phyloP scores from a whole-genome alignment of 805 yeast species.

The Candida boidinii region DNA sequence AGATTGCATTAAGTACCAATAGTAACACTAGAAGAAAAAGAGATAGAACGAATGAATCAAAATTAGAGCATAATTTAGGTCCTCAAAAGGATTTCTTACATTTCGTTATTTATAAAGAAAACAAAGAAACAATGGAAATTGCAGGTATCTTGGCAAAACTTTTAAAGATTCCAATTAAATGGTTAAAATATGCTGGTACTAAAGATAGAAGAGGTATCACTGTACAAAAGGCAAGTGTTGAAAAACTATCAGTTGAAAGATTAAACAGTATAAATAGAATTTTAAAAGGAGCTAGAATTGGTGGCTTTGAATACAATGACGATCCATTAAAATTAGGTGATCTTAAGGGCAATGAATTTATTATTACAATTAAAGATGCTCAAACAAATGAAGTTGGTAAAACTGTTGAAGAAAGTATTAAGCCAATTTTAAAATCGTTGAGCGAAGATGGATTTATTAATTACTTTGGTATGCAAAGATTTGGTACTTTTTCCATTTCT shows the following conservation, averaged over 20 bases:
- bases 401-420: constrained; percentile 37
- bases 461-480: constrained; percentile 97
- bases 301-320: constrained; percentile 66
- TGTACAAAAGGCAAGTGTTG: constrained; percentile 69
- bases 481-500: constrained; percentile 91
- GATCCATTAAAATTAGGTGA: constrained; percentile 68
- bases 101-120: constrained; percentile 82
- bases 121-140: constrained; percentile 96
- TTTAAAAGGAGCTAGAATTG: constrained; percentile 69
- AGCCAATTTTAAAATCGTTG: constrained; percentile 48
- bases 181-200: constrained; percentile 84
- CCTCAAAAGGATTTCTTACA: constrained; percentile 60
- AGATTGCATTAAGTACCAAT: constrained; percentile 36
- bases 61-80: constrained; percentile 67
- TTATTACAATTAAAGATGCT: constrained; percentile 76
- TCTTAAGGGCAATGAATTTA: constrained; percentile 80
- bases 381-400: constrained; percentile 24
- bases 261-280: constrained; percentile 69
- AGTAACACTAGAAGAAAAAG: constrained; percentile 31
- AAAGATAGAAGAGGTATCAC: constrained; percentile 96
- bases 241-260: constrained; percentile 64
- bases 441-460: constrained; percentile 74
- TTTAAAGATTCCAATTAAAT: constrained; percentile 63
- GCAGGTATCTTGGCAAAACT: constrained; percentile 67
- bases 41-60: constrained; percentile 29